Percentiles rank a stretch among this genome's conserved stretches.
These are phyloP conservation scores for Oryza brachyantha DNA, from an alignment of 176 grass and related monocot species.

Conservation along the genomic window DNA sequence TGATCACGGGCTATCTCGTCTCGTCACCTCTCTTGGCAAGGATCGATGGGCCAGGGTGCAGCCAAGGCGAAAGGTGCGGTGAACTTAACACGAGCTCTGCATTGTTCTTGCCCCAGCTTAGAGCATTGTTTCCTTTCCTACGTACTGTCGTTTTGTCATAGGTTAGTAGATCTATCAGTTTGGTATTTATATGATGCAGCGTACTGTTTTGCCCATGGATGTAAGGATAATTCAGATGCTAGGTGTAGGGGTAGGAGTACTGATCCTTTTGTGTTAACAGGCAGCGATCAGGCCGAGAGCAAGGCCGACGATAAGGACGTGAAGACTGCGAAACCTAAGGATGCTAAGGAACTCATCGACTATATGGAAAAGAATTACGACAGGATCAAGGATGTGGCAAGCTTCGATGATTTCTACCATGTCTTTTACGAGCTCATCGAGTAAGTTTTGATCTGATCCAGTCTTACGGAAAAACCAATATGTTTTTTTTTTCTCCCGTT, in stretches of 20 bases:
- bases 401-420: constrained; percentile 58
- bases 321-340: neutral
- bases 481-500: neutral
- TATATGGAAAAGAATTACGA: constrained; percentile 20
- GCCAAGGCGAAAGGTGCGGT: constrained; percentile 41
- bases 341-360: neutral
- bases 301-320: neutral
- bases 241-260: neutral
- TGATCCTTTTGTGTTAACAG: constrained; percentile 2
- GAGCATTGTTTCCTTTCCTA: neutral
- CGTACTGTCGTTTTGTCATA: neutral
- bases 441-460: constrained; percentile 41
- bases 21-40: neutral
- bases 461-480: neutral
- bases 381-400: rapidly evolving
- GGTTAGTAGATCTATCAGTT: neutral
- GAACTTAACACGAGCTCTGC: neutral
- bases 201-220: neutral
- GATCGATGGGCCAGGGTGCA: constrained; percentile 33
- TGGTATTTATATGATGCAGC: neutral
- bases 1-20: neutral
- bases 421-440: constrained; percentile 49
- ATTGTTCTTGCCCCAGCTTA: neutral
- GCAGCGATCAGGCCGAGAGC: neutral
- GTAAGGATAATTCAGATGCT: neutral